Evolutionary conservation across 306 rosid genomes (phyloP).

Genomic region (Ochetophila trinervis): DNA sequence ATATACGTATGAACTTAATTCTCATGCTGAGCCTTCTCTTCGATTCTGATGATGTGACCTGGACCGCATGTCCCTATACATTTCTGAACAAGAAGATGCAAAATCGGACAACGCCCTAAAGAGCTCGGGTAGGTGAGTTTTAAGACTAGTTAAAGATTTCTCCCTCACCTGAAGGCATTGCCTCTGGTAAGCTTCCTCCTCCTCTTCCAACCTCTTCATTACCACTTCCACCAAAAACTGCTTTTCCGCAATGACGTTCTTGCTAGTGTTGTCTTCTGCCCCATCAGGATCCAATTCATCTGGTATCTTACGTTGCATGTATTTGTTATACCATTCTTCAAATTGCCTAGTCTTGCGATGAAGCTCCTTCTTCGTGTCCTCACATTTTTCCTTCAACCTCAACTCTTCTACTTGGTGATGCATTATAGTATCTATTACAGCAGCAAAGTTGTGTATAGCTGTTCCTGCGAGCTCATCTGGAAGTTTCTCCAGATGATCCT

Average conservation of each 20-base stretch:
- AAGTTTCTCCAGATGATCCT: slow-evolving; percentile 69
- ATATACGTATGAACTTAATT: slow-evolving; percentile 4
- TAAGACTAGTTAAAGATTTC: slow-evolving; percentile 65
- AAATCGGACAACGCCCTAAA: slow-evolving; percentile 65
- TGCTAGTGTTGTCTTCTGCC: slow-evolving; percentile 33
- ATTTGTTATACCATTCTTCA: slow-evolving; percentile 75
- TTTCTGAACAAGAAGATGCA: slow-evolving; percentile 51
- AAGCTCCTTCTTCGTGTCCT: slow-evolving; percentile 73
- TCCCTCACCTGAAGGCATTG: slow-evolving; percentile 75
- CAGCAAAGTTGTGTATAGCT: slow-evolving; percentile 65
- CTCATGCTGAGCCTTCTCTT: slow-evolving; percentile 40
- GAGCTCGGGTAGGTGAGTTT: slow-evolving; percentile 75
- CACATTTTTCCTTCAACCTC: slow-evolving; percentile 56
- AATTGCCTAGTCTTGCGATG: slow-evolving; percentile 62
- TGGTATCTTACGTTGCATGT: slow-evolving; percentile 46
- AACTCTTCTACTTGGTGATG: slow-evolving; percentile 68
- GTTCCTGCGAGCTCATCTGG: slow-evolving; percentile 72
- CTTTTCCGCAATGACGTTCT: slow-evolving; percentile 49
- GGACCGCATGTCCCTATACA: slow-evolving; percentile 55
- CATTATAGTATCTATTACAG: slow-evolving; percentile 51
- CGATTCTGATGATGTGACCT: slow-evolving; percentile 36
- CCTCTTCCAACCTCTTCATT: slow-evolving; percentile 65
- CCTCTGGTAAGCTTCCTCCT: slow-evolving; percentile 51
- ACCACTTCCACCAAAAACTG: slow-evolving; percentile 51
- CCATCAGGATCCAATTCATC: slow-evolving; percentile 45